phyloP scores from a whole-genome alignment of 495 filamentous ascomycete genomes.

The Lineolata rhizophorae region DNA sequence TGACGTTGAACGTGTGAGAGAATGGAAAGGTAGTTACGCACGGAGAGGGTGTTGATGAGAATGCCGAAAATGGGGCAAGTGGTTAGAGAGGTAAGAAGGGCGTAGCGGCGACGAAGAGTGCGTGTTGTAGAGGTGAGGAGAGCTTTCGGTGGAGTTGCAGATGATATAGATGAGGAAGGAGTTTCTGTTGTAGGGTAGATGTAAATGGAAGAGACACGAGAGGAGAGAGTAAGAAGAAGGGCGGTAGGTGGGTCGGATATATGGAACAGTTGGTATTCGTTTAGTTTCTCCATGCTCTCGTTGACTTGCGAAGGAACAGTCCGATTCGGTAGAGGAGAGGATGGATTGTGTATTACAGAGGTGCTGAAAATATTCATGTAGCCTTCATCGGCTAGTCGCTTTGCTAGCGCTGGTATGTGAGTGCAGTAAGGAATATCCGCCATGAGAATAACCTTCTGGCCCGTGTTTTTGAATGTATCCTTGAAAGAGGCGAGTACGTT shows the following conservation, averaged over 20 bases:
- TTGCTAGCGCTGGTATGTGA: constrained; percentile 35
- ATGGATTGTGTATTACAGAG: constrained; percentile 53
- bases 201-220: constrained; percentile 53
- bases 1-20: constrained; percentile 44
- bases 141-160: constrained; percentile 15
- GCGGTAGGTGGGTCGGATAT: constrained; percentile 67
- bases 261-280: constrained; percentile 67
- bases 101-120: constrained; percentile 69
- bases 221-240: constrained; percentile 69
- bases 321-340: constrained; percentile 70
- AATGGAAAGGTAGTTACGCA: constrained; percentile 71
- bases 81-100: constrained; percentile 57
- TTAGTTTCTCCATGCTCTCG: constrained; percentile 27
- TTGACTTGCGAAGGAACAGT: constrained; percentile 29
- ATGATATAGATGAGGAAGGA: constrained; percentile 11
- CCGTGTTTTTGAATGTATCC: constrained; percentile 35
- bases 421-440: constrained; percentile 73
- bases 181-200: constrained; percentile 44
- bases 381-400: constrained; percentile 30
- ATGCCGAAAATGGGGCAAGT: constrained; percentile 74
- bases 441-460: constrained; percentile 57
- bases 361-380: constrained; percentile 52
- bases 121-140: constrained; percentile 27
- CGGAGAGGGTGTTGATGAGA: constrained; percentile 80
- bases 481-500: constrained; percentile 39